These are phyloP conservation scores for Aureobasidium sp. DNA, from an alignment of 2,329 filamentous ascomycete species.

Conservation along the genomic window DNA sequence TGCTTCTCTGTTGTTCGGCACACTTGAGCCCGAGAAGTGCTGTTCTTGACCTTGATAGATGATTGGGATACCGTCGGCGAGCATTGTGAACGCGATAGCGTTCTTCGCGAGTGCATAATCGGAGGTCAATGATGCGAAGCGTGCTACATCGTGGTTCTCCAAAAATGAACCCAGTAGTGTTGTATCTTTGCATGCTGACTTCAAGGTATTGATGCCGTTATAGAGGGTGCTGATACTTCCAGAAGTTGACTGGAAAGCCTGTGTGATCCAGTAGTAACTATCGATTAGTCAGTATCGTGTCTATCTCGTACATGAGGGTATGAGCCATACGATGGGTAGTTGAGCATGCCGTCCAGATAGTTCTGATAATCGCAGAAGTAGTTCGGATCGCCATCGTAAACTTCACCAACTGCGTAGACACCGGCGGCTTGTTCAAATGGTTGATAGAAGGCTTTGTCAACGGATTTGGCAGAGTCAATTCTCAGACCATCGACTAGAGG, in stretches of 20 bases:
- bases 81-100: constrained; percentile 32
- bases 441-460: constrained; percentile 34
- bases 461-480: constrained; percentile 41
- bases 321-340: constrained; percentile 34
- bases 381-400: constrained; percentile 31
- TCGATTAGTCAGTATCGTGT: constrained; percentile 23
- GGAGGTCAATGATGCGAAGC: constrained; percentile 32
- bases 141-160: constrained; percentile 36
- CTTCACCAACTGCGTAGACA: constrained; percentile 38
- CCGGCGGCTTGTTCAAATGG: constrained; percentile 28
- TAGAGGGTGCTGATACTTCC: constrained; percentile 36
- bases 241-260: constrained; percentile 30
- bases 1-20: constrained; percentile 32
- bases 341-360: constrained; percentile 37
- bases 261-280: constrained; percentile 32
- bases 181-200: constrained; percentile 31
- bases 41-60: constrained; percentile 39
- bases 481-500: constrained; percentile 43
- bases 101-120: constrained; percentile 34
- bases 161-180: constrained; percentile 33
- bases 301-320: background rate
- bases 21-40: constrained; percentile 30
- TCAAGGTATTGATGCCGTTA: constrained; percentile 27
- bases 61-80: constrained; percentile 37
- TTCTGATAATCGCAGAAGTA: constrained; percentile 36